These are phyloP conservation scores for Torulaspora quercuum DNA, from an alignment of 805 yeast species.

Conservation along the genomic window DNA sequence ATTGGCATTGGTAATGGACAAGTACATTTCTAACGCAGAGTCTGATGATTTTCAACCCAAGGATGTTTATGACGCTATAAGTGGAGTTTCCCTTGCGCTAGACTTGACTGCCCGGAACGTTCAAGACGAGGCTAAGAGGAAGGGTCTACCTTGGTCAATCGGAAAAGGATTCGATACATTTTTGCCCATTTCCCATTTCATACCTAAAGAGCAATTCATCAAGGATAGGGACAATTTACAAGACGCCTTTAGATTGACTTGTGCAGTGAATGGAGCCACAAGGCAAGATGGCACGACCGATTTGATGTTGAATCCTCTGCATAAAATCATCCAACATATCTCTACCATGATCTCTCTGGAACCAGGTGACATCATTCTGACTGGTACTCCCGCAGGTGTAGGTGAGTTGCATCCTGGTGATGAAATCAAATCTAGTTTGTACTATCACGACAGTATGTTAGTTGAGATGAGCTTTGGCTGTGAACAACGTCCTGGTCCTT, in stretches of 20 bases:
- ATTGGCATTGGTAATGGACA: conserved; percentile 71
- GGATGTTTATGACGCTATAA: conserved; percentile 74
- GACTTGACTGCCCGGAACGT: conserved; percentile 96
- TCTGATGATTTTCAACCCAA: conserved; percentile 52
- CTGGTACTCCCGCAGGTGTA: conserved; percentile 99
- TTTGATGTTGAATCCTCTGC: conserved; percentile 86
- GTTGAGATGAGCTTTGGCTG: conserved; percentile 43
- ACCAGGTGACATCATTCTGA: conserved; percentile 84
- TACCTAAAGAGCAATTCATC: conserved; percentile 61
- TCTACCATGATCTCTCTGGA: conserved; percentile 87
- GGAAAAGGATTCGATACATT: conserved; percentile 97
- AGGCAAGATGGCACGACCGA: conserved; percentile 73
- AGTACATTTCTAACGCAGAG: conserved; percentile 54
- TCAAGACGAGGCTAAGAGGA: conserved; percentile 88
- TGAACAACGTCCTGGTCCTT: conserved; percentile 56
- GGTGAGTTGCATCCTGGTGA: conserved; percentile 82
- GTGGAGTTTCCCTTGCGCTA: conserved; percentile 83
- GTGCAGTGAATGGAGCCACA: conserved; percentile 59
- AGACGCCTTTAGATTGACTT: conserved; percentile 27
- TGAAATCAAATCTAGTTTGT: conserved; percentile 58
- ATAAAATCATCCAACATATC: conserved; percentile 72
- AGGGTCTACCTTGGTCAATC: conserved; percentile 95
- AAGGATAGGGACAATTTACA: conserved; percentile 49
- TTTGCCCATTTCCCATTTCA: conserved; percentile 74
- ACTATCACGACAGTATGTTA: conserved; percentile 53